Conservation (phyloP, 495 filamentous ascomycete species). For the Hyaloscypha finlandica region DNA sequence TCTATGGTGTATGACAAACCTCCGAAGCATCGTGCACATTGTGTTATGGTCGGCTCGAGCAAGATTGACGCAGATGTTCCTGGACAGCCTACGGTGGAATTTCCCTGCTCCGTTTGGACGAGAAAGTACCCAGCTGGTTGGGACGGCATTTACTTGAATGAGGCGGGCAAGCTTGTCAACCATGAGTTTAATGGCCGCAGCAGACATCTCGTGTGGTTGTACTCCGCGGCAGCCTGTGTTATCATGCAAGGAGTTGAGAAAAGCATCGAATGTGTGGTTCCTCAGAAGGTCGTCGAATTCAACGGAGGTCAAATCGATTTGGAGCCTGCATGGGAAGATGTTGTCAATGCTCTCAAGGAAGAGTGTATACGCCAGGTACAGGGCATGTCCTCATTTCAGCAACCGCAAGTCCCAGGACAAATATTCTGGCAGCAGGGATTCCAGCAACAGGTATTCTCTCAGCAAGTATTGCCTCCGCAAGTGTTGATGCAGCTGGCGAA, state of each 20-base stretch:
- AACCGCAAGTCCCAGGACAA: neutral
- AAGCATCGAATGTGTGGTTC: neutral
- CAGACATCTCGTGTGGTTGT: neutral
- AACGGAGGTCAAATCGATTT: neutral
- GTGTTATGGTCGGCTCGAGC: neutral
- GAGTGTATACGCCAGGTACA: neutral
- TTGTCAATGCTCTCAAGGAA: neutral
- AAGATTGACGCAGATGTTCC: neutral
- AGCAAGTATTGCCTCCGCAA: no score
- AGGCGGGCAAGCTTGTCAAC: neutral
- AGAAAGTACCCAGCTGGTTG: neutral
- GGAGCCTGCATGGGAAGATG: slow-evolving; percentile 10
- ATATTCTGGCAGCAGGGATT: no score
- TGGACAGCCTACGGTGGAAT: neutral
- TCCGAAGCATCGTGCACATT: neutral
- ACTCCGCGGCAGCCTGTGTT: neutral
- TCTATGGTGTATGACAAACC: neutral
- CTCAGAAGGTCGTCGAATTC: neutral
- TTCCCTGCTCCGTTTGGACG: neutral
- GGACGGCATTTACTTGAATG: neutral
- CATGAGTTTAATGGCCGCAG: neutral
- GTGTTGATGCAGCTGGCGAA: no score
- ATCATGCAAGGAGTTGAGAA: neutral
- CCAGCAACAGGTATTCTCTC: no score
- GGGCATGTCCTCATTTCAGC: neutral